Evolutionary conservation across 306 rosid species (phyloP).

Genomic region (Casuarina cunninghamiana): DNA sequence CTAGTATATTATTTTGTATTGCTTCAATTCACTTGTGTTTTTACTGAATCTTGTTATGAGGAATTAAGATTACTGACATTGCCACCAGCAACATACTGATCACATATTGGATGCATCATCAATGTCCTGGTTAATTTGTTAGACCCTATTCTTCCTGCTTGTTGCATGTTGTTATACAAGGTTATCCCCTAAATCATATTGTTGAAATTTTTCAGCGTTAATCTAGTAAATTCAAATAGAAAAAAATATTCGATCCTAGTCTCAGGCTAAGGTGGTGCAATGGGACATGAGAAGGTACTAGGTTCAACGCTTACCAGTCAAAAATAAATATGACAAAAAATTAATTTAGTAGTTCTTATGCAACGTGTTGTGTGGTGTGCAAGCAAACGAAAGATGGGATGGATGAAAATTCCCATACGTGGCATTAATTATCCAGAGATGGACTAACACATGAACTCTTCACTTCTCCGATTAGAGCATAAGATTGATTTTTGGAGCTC

Average conservation of each 20-base stretch:
- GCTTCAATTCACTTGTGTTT: conserved; percentile 7
- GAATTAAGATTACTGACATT: not conserved
- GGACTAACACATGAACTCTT: not conserved
- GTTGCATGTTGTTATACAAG: not conserved
- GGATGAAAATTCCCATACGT: not conserved
- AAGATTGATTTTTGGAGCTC: not conserved
- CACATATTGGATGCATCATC: not conserved
- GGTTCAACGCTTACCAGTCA: not conserved
- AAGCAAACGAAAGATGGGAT: not conserved
- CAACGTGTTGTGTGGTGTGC: not conserved
- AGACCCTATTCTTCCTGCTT: not conserved
- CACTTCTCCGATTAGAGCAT: not conserved
- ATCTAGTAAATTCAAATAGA: not conserved
- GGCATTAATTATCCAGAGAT: not conserved
- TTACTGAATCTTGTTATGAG: not conserved
- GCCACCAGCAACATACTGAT: not conserved
- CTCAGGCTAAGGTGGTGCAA: not conserved
- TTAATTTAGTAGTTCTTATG: not conserved
- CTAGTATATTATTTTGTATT: conserved; percentile 18
- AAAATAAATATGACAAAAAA: not conserved
- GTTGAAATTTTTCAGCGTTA: not conserved
- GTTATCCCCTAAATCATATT: not conserved
- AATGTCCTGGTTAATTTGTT: not conserved
- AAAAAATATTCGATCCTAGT: not conserved
- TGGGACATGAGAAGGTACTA: not conserved